Evolutionary conservation across 371 early-diverging fungal species (phyloP), one percentile per base, ranked within the genome.

Genomic region (Enterospora canceri): DNA sequence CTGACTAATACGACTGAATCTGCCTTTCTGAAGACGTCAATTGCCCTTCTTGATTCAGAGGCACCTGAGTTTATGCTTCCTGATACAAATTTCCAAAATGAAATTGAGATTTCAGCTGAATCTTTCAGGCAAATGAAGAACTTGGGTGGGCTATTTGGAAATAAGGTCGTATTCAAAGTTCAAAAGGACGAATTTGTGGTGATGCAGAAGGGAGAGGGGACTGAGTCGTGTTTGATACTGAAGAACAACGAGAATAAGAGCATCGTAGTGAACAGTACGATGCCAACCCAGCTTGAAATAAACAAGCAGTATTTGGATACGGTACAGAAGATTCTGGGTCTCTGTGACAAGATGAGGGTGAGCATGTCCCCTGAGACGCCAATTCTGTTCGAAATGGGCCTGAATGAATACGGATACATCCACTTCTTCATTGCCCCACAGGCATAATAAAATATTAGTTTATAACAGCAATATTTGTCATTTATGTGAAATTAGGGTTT

Each of bases 341-440:
- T 75, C 0, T 63, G 56, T 49, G 64, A 66, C 21, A 56, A 32
- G 3, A 48, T 73, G 12, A 70, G 56, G 40, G 65, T 78, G 21
- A 57, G 19, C 29, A 33, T 78, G 47, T 71, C 68, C 12, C 23
- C 50, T 2, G 48, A 57, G 19, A 54, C 57, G n/a, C 76, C 78
- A 23, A 66, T 75, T 30, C 72, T 70, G 26, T 73, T 78, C 64
- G 71, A 71, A 0, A 46, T 78, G 1, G 29, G n/a, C 15, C n/a
- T 78, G 4, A 30, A 47, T 29, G 64, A 64, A 19, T 19, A 55
- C 1, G 70, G 76, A n/a, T 57, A 75, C 53, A 59, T 75, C 15
- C 66, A 62, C 48, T 72, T 62, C 57, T 78, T 62, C 58, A 61
- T 78, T 34, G 78, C 78, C 21, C 75, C 78, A 2, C 74, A 75